Evolutionary conservation across 345 rosid species (phyloP).

Genomic region (Melastoma malabathricum): DNA sequence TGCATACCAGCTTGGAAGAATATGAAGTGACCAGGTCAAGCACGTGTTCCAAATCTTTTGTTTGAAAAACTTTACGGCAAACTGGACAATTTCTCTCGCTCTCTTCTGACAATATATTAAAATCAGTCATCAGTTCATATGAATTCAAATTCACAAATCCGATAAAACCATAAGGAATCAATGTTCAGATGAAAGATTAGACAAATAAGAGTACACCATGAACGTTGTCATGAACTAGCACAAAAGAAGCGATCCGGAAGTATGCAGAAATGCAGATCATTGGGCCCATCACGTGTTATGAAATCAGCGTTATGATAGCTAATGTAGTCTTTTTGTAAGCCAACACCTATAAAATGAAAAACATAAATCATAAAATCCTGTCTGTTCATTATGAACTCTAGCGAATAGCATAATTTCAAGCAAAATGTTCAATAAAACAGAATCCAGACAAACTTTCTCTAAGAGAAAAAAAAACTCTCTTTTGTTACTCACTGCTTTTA

Average conservation of each 20-base stretch:
- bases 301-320: too few relatives aligned
- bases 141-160: background rate
- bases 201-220: too few relatives aligned
- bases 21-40: conserved; percentile 49
- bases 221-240: too few relatives aligned
- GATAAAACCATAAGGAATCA: background rate
- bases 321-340: too few relatives aligned
- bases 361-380: too few relatives aligned
- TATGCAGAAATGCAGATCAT: too few relatives aligned
- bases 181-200: background rate
- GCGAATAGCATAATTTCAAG: too few relatives aligned
- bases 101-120: conserved; percentile 7
- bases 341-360: too few relatives aligned
- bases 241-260: too few relatives aligned
- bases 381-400: too few relatives aligned
- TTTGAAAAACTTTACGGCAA: conserved; percentile 66
- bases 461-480: conserved; percentile 25
- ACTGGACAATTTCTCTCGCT: conserved; percentile 71
- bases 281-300: too few relatives aligned
- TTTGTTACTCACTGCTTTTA: conserved; percentile 10
- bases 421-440: background rate
- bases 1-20: conserved; percentile 38
- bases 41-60: conserved; percentile 69
- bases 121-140: background rate
- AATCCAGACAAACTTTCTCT: background rate